phyloP scores from a whole-genome alignment of 306 rosid genomes.

The Dalbergia cochinchinensis region DNA sequence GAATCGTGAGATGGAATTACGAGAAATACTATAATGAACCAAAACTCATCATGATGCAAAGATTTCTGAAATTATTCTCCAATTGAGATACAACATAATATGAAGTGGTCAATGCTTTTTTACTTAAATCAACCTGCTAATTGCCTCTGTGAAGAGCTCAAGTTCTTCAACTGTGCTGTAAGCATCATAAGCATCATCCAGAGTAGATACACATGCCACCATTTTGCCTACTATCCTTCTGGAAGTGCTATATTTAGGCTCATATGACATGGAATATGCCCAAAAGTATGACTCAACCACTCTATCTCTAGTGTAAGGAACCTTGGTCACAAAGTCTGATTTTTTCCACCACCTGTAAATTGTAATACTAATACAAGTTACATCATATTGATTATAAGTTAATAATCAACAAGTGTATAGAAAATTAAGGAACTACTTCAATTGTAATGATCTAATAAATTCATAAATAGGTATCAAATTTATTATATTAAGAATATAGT shows the following conservation, averaged over 20 bases:
- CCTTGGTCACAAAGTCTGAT: not conserved
- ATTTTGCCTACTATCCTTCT: slow-evolving; percentile 44
- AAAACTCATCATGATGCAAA: not conserved
- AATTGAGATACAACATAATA: too few relatives aligned
- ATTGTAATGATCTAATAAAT: too few relatives aligned
- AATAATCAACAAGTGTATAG: too few relatives aligned
- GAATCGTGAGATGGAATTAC: not conserved
- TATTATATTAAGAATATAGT: too few relatives aligned
- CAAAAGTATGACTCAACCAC: slow-evolving; percentile 57
- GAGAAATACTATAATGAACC: not conserved
- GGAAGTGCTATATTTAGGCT: not conserved
- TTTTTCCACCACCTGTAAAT: slow-evolving; percentile 61
- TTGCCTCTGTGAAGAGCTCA: slow-evolving; percentile 47
- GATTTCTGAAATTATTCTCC: too few relatives aligned
- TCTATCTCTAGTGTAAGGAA: slow-evolving; percentile 56
- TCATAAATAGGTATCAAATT: too few relatives aligned
- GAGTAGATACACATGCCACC: not conserved
- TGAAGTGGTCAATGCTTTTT: too few relatives aligned
- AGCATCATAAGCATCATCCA: slow-evolving; percentile 56
- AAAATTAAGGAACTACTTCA: too few relatives aligned
- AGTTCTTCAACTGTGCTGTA: slow-evolving; percentile 54
- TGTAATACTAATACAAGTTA: not conserved
- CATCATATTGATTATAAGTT: too few relatives aligned
- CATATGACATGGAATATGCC: slow-evolving; percentile 29
- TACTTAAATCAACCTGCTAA: slow-evolving; percentile 46